These are phyloP conservation scores for Phaeotremella skinneri DNA, from an alignment of 768 basidiomycete species.

Conservation along the genomic window DNA sequence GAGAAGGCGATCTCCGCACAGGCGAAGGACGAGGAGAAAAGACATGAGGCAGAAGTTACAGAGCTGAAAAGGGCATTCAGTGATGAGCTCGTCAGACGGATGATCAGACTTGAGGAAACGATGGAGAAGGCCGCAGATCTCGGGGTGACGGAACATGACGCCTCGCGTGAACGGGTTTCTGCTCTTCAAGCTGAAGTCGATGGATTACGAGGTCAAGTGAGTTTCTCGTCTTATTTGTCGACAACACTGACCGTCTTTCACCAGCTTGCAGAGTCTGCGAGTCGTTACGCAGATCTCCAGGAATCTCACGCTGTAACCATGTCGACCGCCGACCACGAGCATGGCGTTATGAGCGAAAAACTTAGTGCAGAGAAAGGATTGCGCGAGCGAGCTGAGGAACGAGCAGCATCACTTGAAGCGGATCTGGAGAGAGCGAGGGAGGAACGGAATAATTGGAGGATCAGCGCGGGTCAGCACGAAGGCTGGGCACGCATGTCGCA, in stretches of 20 bases:
- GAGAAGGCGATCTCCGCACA: background rate
- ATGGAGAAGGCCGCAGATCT: background rate
- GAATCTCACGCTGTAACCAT: slow-evolving; percentile 3
- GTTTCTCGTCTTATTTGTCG: background rate
- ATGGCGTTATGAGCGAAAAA: background rate
- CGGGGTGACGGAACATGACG: background rate
- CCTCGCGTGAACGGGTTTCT: background rate
- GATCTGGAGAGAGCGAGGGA: slow-evolving; percentile 9
- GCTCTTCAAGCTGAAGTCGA: background rate
- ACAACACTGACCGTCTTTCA: background rate
- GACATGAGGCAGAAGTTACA: background rate
- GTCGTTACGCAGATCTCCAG: slow-evolving; percentile 14
- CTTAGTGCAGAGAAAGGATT: slow-evolving; percentile 1
- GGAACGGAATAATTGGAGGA: slow-evolving; percentile 13
- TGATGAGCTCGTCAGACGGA: background rate
- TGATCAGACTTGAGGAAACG: background rate
- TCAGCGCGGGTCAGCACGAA: slow-evolving; percentile 22
- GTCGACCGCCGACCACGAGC: background rate
- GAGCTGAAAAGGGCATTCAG: background rate
- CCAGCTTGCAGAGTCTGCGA: slow-evolving; percentile 9
- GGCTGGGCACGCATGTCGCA: slow-evolving; percentile 19
- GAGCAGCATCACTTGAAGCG: slow-evolving; percentile 5
- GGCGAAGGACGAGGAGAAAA: background rate
- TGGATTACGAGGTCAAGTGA: background rate
- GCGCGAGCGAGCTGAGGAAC: slow-evolving; percentile 3